Percentiles rank a stretch among this genome's conserved stretches.
phyloP scores from a whole-genome alignment of 305 asterid genomes.

The Solanum hybrid region DNA sequence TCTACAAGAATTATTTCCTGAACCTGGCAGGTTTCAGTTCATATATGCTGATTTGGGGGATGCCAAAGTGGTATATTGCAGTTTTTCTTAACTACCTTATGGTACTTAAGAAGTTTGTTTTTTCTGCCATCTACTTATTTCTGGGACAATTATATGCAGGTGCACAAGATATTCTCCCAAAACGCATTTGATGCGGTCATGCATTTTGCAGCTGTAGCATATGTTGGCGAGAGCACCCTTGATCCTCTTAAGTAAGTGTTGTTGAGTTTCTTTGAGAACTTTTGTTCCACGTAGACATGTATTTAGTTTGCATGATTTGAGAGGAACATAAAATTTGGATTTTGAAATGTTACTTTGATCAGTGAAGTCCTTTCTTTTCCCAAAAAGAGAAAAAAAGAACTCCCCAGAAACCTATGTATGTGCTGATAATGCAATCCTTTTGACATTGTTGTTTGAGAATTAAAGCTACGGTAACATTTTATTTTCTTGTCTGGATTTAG shows the following conservation, averaged over 20 bases:
- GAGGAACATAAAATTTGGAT: neutral
- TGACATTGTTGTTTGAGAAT: neutral
- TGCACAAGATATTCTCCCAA: slow-evolving; percentile 54
- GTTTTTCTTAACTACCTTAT: neutral
- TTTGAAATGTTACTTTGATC: neutral
- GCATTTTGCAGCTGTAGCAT: slow-evolving; percentile 93
- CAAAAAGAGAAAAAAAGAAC: neutral
- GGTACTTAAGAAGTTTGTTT: neutral
- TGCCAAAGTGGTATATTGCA: slow-evolving; percentile 54
- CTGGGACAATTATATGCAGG: slow-evolving; percentile 35
- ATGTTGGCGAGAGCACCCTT: slow-evolving; percentile 93
- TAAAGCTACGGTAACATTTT: neutral
- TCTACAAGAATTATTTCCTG: slow-evolving; percentile 69
- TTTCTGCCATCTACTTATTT: slow-evolving; percentile 6
- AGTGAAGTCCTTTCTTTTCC: neutral
- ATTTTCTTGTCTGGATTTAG: neutral
- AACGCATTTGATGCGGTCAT: slow-evolving; percentile 33
- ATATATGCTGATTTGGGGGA: slow-evolving; percentile 86
- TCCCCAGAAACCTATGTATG: neutral
- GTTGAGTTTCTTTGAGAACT: neutral
- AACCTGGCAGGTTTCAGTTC: slow-evolving; percentile 85
- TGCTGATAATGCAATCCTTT: neutral
- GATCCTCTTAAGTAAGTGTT: slow-evolving; percentile 75
- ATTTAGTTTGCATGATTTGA: neutral
- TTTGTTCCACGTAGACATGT: neutral